Evolutionary conservation across 2,329 filamentous ascomycete species (phyloP).

Genomic region (Beauveria scarabaeidicola): DNA sequence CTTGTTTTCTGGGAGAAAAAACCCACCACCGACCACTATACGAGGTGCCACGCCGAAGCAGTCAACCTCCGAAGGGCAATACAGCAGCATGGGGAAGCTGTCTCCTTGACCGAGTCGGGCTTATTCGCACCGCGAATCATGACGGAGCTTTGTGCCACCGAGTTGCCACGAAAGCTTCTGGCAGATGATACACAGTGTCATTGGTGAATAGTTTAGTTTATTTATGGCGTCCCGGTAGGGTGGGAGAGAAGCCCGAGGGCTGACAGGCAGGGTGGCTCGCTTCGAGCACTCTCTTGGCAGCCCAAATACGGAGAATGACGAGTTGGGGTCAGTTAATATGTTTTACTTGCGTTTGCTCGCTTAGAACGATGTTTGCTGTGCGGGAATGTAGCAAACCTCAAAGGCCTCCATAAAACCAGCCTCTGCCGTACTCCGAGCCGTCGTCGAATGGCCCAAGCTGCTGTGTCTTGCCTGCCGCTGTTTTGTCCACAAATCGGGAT

Average conservation of each 20-base stretch:
- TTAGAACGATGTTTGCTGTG: neutral
- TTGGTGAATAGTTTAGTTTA: neutral
- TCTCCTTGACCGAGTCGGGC: neutral
- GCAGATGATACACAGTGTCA: neutral
- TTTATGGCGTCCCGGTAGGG: neutral
- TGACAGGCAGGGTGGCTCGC: neutral
- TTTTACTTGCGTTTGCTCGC: neutral
- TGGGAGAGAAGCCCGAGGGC: neutral
- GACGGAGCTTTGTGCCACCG: neutral
- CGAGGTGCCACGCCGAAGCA: slow-evolving; percentile 6
- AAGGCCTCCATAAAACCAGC: neutral
- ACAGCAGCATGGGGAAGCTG: neutral
- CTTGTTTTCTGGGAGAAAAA: neutral
- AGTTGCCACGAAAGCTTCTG: neutral
- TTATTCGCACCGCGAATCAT: neutral
- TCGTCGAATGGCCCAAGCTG: neutral
- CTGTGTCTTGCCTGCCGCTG: neutral
- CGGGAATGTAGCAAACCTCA: neutral
- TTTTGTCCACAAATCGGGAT: neutral
- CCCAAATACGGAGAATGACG: neutral
- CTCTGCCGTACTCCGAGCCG: neutral
- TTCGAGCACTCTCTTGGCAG: neutral
- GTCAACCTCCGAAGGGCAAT: neutral
- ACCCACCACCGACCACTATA: neutral
- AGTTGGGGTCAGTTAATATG: neutral